These are phyloP conservation scores for Alternaria atra DNA, from an alignment of 2,329 filamentous ascomycete genomes.

Conservation along the genomic window DNA sequence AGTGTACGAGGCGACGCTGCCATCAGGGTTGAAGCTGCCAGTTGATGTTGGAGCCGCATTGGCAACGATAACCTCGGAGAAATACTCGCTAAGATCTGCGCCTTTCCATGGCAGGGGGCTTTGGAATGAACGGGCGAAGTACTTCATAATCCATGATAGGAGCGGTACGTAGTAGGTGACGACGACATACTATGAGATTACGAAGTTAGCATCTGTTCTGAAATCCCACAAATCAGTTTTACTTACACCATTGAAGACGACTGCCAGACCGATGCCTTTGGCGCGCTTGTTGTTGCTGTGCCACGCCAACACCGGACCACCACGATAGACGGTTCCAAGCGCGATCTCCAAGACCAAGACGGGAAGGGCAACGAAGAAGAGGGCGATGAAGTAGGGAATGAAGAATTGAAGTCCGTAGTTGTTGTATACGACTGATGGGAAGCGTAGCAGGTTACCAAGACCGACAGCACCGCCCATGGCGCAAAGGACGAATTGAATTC, in stretches of 20 bases:
- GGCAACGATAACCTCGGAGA: conserved; percentile 7
- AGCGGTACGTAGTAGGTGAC: conserved; percentile 26
- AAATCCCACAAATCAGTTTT: neutral
- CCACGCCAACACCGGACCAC: conserved; percentile 29
- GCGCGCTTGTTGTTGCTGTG: conserved; percentile 28
- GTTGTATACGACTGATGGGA: conserved; percentile 28
- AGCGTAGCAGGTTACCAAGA: conserved; percentile 27
- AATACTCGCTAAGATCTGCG: conserved; percentile 3
- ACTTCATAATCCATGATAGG: conserved; percentile 22
- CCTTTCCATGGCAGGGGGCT: conserved; percentile 11
- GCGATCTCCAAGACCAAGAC: conserved; percentile 27
- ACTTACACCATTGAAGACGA: conserved; percentile 19
- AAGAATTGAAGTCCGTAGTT: conserved; percentile 30
- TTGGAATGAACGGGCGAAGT: conserved; percentile 10
- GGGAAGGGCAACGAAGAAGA: conserved; percentile 26
- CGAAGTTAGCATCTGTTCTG: too few relatives aligned
- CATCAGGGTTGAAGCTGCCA: conserved; percentile 11
- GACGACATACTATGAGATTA: conserved; percentile 9
- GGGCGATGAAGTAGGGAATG: conserved; percentile 22
- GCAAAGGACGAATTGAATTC: conserved; percentile 24
- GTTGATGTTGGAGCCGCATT: conserved; percentile 1
- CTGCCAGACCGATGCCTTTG: conserved; percentile 22
- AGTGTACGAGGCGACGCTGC: conserved; percentile 18
- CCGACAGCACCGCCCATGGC: conserved; percentile 26
- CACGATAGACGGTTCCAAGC: conserved; percentile 29